Evolutionary conservation across 2,329 filamentous ascomycete genomes (phyloP).

Genomic region (Bipolaris sorokiniana): DNA sequence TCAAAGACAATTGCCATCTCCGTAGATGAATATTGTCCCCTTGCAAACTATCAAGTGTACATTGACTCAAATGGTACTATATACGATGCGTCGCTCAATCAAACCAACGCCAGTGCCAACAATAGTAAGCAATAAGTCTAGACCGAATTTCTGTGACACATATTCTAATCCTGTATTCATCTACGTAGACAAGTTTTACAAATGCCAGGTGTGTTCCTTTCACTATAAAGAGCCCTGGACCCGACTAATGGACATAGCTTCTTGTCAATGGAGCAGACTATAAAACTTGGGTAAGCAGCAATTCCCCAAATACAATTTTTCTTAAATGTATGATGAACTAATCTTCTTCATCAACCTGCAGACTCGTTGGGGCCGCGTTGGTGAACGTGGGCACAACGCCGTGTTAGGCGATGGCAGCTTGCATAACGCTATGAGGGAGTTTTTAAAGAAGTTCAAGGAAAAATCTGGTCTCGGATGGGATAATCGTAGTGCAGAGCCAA

Average conservation of each 20-base stretch:
- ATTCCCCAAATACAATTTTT: not conserved
- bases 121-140: conserved; percentile 56
- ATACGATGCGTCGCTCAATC: conserved; percentile 80
- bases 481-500: conserved; percentile 61
- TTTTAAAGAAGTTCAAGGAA: conserved; percentile 63
- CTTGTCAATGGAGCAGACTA: conserved; percentile 46
- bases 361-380: conserved; percentile 83
- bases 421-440: conserved; percentile 51
- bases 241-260: conserved; percentile 6
- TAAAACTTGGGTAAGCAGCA: conserved; percentile 49
- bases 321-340: not conserved
- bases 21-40: conserved; percentile 54
- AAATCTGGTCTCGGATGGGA: conserved; percentile 62
- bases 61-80: conserved; percentile 71
- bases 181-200: conserved; percentile 72
- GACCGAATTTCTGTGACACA: not conserved
- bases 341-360: conserved; percentile 50
- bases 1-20: conserved; percentile 53
- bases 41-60: conserved; percentile 60
- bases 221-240: not conserved
- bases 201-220: conserved; percentile 63
- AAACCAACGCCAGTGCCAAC: conserved; percentile 73
- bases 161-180: not conserved
- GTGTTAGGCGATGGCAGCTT: conserved; percentile 50
- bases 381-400: conserved; percentile 57